Conservation (phyloP, 2,329 filamentous ascomycete genomes). For the Penicillium decumbens region DNA sequence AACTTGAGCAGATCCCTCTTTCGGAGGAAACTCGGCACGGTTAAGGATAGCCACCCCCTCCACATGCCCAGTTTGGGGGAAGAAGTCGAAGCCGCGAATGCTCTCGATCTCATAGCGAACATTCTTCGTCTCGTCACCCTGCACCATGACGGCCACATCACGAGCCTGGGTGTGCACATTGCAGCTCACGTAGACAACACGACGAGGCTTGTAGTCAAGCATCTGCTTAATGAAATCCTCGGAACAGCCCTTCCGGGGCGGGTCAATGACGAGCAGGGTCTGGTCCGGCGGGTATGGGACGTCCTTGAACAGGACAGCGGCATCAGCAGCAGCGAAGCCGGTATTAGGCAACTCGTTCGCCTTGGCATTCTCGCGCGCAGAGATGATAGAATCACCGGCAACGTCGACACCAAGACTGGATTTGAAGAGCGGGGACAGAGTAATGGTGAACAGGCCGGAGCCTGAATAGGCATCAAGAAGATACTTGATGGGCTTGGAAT, state of each 20-base stretch:
- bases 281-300: slow-evolving; percentile 70
- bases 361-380: slow-evolving; percentile 70
- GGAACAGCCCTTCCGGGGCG: slow-evolving; percentile 93
- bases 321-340: slow-evolving; percentile 84
- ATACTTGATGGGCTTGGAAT: slow-evolving; percentile 61
- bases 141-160: slow-evolving; percentile 82
- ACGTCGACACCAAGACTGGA: slow-evolving; percentile 89
- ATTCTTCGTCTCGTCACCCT: slow-evolving; percentile 49
- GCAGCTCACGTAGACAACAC: slow-evolving; percentile 91
- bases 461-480: slow-evolving; percentile 98
- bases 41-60: slow-evolving; percentile 60
- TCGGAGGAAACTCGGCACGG: slow-evolving; percentile 25
- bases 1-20: not conserved
- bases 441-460: slow-evolving; percentile 94
- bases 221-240: slow-evolving; percentile 77
- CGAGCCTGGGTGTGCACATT: slow-evolving; percentile 97
- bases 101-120: slow-evolving; percentile 79
- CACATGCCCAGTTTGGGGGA: slow-evolving; percentile 75
- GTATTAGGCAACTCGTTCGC: slow-evolving; percentile 73
- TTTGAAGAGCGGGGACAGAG: slow-evolving; percentile 73
- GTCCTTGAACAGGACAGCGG: slow-evolving; percentile 71
- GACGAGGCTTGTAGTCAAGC: slow-evolving; percentile 67
- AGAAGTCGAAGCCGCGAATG: slow-evolving; percentile 90
- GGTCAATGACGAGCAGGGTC: slow-evolving; percentile 92
- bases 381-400: slow-evolving; percentile 69